phyloP scores from a whole-genome alignment of 768 basidiomycete genomes.

The Psilocybe azurescens region DNA sequence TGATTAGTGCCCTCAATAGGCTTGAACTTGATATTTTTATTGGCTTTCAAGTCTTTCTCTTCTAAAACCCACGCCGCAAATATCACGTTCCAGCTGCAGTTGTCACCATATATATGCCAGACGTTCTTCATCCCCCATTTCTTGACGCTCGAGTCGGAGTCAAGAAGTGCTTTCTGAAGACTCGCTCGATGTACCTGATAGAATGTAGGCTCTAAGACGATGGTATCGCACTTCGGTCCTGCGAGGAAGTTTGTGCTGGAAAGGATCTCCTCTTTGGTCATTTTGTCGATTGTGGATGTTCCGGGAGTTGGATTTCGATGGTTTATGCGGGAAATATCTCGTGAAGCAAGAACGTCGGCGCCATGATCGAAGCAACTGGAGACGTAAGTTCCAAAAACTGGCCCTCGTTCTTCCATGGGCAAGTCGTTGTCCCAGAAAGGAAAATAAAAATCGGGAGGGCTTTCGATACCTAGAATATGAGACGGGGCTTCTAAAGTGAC shows the following conservation, averaged over 20 bases:
- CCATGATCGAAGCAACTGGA: slow-evolving; percentile 12
- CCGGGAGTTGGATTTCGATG: neutral
- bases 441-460: neutral
- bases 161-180: slow-evolving; percentile 3
- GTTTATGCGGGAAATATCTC: slow-evolving; percentile 1
- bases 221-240: neutral
- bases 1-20: slow-evolving; percentile 9
- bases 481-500: slow-evolving; percentile 4
- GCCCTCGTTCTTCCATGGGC: neutral
- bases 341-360: neutral
- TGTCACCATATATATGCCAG: slow-evolving; percentile 10
- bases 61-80: slow-evolving; percentile 2
- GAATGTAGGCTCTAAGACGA: neutral
- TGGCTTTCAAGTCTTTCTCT: neutral
- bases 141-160: neutral
- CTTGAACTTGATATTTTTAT: neutral
- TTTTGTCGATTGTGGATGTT: neutral
- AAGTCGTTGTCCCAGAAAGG: slow-evolving; percentile 5
- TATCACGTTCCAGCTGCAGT: slow-evolving; percentile 3
- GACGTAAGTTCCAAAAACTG: slow-evolving; percentile 1
- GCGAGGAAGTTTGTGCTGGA: neutral
- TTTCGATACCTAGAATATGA: neutral
- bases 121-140: slow-evolving; percentile 1
- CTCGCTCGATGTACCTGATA: neutral
- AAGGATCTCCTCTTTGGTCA: neutral